Conservation (phyloP, 148 eudicot genomes). For the Gaultheria prostrata region DNA sequence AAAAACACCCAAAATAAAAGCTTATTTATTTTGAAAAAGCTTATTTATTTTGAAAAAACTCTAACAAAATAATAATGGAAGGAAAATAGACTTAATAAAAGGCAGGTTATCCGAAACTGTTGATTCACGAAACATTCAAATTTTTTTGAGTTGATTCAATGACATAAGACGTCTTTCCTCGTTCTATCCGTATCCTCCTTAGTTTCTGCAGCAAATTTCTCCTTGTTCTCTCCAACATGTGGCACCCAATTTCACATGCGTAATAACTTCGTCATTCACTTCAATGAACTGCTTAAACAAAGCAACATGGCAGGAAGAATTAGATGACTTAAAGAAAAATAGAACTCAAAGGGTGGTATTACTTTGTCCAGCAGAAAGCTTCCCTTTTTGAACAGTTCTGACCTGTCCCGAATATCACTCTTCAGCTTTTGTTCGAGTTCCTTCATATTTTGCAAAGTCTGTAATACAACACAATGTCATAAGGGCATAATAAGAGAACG, state of each 20-base stretch:
- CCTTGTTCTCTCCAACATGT: slow-evolving; percentile 36
- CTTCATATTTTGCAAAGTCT: slow-evolving; percentile 20
- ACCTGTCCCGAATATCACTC: neutral
- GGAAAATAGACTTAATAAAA: too few species aligned
- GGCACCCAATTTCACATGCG: slow-evolving; percentile 36
- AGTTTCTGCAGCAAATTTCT: slow-evolving; percentile 31
- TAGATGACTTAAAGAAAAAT: too few species aligned
- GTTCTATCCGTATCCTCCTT: slow-evolving; percentile 18
- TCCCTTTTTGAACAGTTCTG: slow-evolving; percentile 34
- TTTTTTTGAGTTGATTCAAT: neutral
- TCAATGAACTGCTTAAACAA: neutral
- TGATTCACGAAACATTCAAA: neutral
- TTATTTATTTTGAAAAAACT: too few species aligned
- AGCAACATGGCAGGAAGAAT: neutral
- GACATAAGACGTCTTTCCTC: slow-evolving; percentile 26
- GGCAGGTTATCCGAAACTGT: too few species aligned
- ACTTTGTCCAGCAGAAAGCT: slow-evolving; percentile 31
- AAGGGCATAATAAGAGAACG: too few species aligned
- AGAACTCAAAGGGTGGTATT: neutral
- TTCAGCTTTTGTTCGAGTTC: slow-evolving; percentile 32
- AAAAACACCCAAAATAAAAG: too few species aligned
- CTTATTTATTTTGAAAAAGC: too few species aligned
- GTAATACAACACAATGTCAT: too few species aligned
- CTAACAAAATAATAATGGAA: too few species aligned
- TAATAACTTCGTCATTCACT: neutral